A percentile compares a stretch with the other conserved stretches of the same genome.
Conservation (phyloP, 73 alveolate genomes). For the Paramecium sonneborni region DNA sequence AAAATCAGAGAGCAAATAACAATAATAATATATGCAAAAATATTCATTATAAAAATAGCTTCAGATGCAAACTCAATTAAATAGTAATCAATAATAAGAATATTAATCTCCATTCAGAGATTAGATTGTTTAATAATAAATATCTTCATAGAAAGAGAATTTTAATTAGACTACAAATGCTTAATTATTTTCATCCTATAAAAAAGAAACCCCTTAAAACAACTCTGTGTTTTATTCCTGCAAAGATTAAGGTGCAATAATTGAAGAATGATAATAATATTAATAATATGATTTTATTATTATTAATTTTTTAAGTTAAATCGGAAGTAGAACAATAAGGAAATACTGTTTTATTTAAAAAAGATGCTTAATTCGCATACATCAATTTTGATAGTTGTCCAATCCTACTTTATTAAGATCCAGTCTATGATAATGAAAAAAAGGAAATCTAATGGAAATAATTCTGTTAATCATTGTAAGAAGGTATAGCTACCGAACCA, state of each 20-base stretch:
- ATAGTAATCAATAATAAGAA: neutral
- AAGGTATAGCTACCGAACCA: neutral
- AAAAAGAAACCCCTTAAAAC: neutral
- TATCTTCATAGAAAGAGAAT: neutral
- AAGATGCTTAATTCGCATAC: neutral
- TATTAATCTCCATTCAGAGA: constrained; percentile 3
- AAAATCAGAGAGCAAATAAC: neutral
- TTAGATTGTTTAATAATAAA: neutral
- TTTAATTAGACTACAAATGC: neutral
- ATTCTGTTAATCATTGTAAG: neutral
- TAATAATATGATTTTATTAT: neutral
- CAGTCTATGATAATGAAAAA: neutral
- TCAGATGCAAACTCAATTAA: neutral
- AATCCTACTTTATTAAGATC: neutral
- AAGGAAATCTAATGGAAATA: neutral
- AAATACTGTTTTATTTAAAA: neutral
- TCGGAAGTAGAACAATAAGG: neutral
- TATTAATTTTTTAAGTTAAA: neutral
- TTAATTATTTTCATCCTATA: neutral
- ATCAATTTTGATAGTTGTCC: neutral
- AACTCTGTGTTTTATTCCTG: neutral
- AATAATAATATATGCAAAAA: neutral
- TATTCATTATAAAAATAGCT: neutral
- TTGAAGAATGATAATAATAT: neutral
- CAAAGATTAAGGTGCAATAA: neutral